phyloP scores from a whole-genome alignment of 345 rosid genomes.

The Brassica nigra region DNA sequence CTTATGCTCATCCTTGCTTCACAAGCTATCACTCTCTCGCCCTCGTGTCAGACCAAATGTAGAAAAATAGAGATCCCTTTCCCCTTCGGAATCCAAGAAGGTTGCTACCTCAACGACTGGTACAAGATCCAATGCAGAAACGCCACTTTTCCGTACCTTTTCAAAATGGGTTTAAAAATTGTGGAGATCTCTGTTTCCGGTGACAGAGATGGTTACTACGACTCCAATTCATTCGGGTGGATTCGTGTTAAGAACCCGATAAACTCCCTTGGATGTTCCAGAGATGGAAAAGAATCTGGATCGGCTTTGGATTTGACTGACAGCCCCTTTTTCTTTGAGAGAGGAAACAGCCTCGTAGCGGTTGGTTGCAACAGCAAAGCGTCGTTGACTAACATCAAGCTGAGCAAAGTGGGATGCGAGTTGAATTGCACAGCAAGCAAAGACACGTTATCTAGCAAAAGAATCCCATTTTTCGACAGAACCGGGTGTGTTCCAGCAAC shows the following conservation, averaged over 20 bases:
- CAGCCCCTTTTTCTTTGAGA: background rate
- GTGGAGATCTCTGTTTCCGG: conserved; percentile 21
- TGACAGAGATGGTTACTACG: too few relatives aligned
- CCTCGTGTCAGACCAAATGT: conserved; percentile 35
- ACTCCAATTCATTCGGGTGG: background rate
- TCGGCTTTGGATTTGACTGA: conserved; percentile 8
- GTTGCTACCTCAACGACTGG: conserved; percentile 16
- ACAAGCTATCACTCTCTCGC: background rate
- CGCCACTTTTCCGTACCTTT: background rate
- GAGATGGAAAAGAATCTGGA: background rate
- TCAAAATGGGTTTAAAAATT: background rate
- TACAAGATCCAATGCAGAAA: conserved; percentile 26
- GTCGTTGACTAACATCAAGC: background rate
- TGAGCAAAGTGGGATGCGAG: background rate
- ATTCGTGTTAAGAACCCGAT: conserved; percentile 7
- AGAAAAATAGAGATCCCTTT: conserved; percentile 44
- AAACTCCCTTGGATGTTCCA: conserved; percentile 21
- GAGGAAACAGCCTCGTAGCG: background rate
- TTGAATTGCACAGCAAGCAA: background rate
- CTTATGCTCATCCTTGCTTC: background rate
- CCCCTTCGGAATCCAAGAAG: conserved; percentile 43
- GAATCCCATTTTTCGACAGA: background rate
- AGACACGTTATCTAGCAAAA: background rate
- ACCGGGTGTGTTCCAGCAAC: too few relatives aligned
- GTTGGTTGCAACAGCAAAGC: background rate